Evolutionary conservation across 1,284 basidiomycete species (phyloP).

Genomic region (Butyriboletus pseudospeciosus): DNA sequence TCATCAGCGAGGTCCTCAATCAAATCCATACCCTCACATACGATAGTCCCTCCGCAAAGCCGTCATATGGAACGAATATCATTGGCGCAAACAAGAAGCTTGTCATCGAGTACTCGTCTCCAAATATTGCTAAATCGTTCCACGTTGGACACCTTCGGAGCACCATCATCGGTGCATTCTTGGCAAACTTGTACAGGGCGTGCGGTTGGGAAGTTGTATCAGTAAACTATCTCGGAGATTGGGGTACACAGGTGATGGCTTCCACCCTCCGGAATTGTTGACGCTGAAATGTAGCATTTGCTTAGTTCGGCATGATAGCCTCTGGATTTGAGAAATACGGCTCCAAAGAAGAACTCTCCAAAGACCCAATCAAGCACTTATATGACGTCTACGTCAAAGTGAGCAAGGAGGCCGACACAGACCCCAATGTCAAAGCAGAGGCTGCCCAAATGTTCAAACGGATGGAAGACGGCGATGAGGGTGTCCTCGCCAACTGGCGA

Average conservation of each 20-base stretch:
- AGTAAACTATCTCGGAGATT: constrained; percentile 94
- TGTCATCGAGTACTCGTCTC: constrained; percentile 88
- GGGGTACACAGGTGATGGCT: constrained; percentile 78
- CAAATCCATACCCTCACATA: constrained; percentile 79
- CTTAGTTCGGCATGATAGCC: constrained; percentile 80
- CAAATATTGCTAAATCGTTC: constrained; percentile 99
- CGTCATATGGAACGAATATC: constrained; percentile 71
- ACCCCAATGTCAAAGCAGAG: constrained; percentile 73
- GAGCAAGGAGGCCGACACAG: constrained; percentile 76
- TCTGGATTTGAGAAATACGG: constrained; percentile 93
- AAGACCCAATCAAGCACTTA: constrained; percentile 92
- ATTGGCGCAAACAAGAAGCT: constrained; percentile 78
- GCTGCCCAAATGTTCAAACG: constrained; percentile 92
- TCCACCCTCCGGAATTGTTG: not conserved
- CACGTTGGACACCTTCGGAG: constrained; percentile 96
- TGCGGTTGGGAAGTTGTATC: constrained; percentile 90
- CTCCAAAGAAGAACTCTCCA: constrained; percentile 75
- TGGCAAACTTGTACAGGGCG: constrained; percentile 87
- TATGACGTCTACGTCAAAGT: constrained; percentile 95
- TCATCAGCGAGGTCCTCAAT: constrained; percentile 73
- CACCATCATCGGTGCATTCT: constrained; percentile 96
- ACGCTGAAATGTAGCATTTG: not conserved
- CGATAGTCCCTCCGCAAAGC: constrained; percentile 46
- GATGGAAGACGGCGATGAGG: constrained; percentile 93
- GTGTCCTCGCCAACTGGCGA: constrained; percentile 83